Conservation (phyloP, 192 early-diverging fungal genomes). For the Coemansia sp. region DNA sequence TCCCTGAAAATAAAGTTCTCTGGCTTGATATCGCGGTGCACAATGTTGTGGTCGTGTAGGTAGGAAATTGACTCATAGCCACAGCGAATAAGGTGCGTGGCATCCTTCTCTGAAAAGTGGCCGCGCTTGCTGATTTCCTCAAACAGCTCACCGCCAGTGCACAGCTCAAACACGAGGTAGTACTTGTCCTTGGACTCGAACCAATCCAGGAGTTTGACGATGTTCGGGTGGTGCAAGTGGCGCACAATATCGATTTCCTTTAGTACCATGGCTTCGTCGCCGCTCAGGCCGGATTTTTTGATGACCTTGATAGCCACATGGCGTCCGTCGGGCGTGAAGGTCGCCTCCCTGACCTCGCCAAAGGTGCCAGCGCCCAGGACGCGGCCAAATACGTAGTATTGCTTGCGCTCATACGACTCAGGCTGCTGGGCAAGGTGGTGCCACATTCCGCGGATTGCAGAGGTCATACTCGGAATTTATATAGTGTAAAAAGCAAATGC, state of each 20-base stretch:
- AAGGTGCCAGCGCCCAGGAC: conserved; percentile 72
- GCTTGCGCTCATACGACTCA: conserved; percentile 66
- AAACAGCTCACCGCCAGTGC: conserved; percentile 88
- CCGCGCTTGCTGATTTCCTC: conserved; percentile 78
- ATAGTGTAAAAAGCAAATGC: not conserved
- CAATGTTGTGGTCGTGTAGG: conserved; percentile 83
- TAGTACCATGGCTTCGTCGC: conserved; percentile 84
- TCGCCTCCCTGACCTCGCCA: conserved; percentile 72
- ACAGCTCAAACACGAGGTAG: conserved; percentile 77
- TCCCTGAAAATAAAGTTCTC: conserved; percentile 86
- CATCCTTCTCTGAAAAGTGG: conserved; percentile 81
- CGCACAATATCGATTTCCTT: conserved; percentile 90
- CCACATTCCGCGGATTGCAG: conserved; percentile 54
- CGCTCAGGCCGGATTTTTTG: conserved; percentile 78
- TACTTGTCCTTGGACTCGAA: conserved; percentile 76
- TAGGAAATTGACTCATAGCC: conserved; percentile 79
- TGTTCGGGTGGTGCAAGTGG: conserved; percentile 82
- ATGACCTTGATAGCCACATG: conserved; percentile 93
- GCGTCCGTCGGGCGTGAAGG: conserved; percentile 67
- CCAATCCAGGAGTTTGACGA: conserved; percentile 76
- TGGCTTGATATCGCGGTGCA: conserved; percentile 85
- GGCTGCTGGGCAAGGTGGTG: conserved; percentile 54
- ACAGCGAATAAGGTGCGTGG: conserved; percentile 70
- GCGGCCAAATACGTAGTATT: conserved; percentile 65
- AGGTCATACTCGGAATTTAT: conserved; percentile 30